Base-by-base conservation (phyloP, 2,329 filamentous ascomycete genomes). In the Didymella glomerata region DNA sequence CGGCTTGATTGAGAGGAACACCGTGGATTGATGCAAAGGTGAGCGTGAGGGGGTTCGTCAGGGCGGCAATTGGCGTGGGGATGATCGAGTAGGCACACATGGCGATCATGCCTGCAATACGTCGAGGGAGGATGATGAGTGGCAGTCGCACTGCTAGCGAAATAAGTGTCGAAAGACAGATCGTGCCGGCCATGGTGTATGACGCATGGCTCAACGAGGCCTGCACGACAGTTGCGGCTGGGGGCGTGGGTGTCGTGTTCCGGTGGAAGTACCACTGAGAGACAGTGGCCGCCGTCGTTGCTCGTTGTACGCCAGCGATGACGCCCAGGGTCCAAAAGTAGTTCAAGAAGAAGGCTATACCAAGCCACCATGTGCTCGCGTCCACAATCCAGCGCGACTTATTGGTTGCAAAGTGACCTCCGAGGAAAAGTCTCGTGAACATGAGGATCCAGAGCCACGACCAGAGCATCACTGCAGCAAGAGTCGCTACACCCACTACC, bases 201-300 rank as follows among this genome's bases (percentile, higher is more conserved):
- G 87, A 82, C 2, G 93, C 90, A 78, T 99, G 95, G 48, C 84
- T 83, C 44, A 97, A 82, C 14, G 93, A 94, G 7, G 93, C 94
- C 61, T 86, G 83, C 25, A 98, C 92, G 47, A 98, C 90, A 54
- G 93, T 89, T 56, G 85, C 84, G 1, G 92, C 93, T 0, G 91
- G 88, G 2, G 93, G 88, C 9, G 89, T 83, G 5, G 94, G 92
- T 11, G 88, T 85, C 4, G 88, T 88, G 68, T 96, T 90, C 63
- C 95, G 92, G 77, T 98, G 94, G 77, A 98, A 99, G 78, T 99
- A 99, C 95, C 95, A 99, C 77, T 99, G 95, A 40, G 92, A 96
- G 24, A 98, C 94, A 0, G 94, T 97, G 11, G 95, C 95, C 24
- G 93, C 94, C 14, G 94, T 97, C 16, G 93, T 95, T 22, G 92